Base-by-base conservation (phyloP, 768 basidiomycete genomes). In the Krasilnikovozyma curviuscula region DNA sequence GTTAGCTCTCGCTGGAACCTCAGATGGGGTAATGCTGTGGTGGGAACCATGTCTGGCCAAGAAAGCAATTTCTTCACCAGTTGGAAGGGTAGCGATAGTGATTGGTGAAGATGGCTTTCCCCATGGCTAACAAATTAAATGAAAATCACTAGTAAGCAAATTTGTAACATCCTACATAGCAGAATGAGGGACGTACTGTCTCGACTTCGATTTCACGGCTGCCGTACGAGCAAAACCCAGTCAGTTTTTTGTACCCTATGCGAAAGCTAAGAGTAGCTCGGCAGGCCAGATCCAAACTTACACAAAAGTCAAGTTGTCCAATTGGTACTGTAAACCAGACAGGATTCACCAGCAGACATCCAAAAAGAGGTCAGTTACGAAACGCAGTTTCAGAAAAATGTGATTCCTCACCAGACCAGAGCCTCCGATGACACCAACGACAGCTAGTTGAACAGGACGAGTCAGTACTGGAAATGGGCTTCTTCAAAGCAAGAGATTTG, bases 91-190 rank as follows among this genome's bases (percentile, higher is more conserved):
- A 18, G 78, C 78, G 62, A 98, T 89, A n/a, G 79, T 77, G 55
- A 97, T 88, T 0, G 86, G 86, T 0, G 86, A 81, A 29, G 79
- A 82, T 3, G 91, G 83, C 57, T 72, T 69, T 21, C 91, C 91
- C 88, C 88, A 97, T 9, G 91, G 91, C 84, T 89, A 54, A 12
- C 7, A 13, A 23, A 30, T 18, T n/a, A 9, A 18, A 21, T 29
- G 32, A 18, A 6, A 39, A 12, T 21, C 29, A 41, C 7, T 3
- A 13, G 39, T 14, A 30, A 37, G 42, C n/a, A 30, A n/a, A 37
- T 37, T 34, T 12, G 18, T 6, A 3, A 39, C 1, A 18, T 16
- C 18, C 18, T 25, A 10, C 1, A 9, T 27, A 29, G 9, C 19
- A 33, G 28, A 30, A 29, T 23, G 44, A 3, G 10, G 16, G 10